Base-by-base conservation (phyloP, 2,329 filamentous ascomycete species). In the Westerdykella aurantiaca region DNA sequence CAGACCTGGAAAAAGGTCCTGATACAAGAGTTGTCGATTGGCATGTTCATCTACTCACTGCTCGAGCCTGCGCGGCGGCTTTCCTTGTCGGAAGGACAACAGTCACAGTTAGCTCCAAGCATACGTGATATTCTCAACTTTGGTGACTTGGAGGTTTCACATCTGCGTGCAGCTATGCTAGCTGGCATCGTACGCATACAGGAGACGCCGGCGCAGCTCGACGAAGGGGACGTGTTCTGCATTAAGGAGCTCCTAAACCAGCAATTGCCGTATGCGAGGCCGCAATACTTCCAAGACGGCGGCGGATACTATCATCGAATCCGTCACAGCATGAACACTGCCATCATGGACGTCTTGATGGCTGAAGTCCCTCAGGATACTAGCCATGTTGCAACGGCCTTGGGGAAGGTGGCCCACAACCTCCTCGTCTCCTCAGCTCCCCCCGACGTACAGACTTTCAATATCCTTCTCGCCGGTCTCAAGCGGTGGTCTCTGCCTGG, bases 381-480 rank as follows among this genome's bases (percentile, higher is more conserved):
- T 10, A 29, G 4, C 34, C 34, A 38, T 10, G n/a, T 38, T 22
- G n/a, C 37, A 38, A 14, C 16, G 14, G 14, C 37, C 12, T 16
- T 25, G n/a, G 37, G 11, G 31, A 43, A 16, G 33, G 65, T 80
- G 14, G 76, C 72, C 46, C 82, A 83, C 64, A 88, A 87, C 57
- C 68, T 93, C 3, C 72, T 88, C 13, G 69, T 80, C 3, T 81
- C 79, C 2, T 63, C 74, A 2, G 71, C 78, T 14, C 77, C 81
- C 0, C 84, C 86, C 0, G 79, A 79, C 48, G 75, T 86, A 31
- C 73, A 81, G 50, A 88, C 82, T 3, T 88, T 82, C 69, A 89
- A 89, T 57, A 75, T 76, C 11, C 72, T 93, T 21, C 75, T 91
- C 2, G 63, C 78, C n/a, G 78, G 79, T n/a, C 81, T 91, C 40